A percentile compares a stretch with the other conserved stretches of the same genome.
Conservation (phyloP, 139 green algal species). For the Closterium sp. region DNA sequence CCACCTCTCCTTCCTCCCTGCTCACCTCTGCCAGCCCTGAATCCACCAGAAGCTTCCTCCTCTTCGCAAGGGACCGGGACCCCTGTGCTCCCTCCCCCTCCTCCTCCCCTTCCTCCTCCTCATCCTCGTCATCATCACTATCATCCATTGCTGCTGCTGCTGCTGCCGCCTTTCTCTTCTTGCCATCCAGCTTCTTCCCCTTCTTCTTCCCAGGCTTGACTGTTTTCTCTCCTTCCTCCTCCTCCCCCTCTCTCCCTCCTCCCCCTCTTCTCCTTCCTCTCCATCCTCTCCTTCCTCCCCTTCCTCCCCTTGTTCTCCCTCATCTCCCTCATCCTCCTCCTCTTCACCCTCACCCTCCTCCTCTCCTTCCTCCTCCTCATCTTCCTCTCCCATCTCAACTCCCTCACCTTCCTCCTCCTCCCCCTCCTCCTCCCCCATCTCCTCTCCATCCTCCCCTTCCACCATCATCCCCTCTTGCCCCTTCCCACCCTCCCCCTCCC, state of each 20-base stretch:
- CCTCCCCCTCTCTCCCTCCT: too few relatives aligned
- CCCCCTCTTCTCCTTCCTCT: not conserved
- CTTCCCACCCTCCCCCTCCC: not conserved
- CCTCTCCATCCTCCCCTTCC: too few relatives aligned
- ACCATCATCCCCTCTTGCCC: too few relatives aligned
- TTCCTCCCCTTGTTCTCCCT: not conserved
- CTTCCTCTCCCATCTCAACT: too few relatives aligned
- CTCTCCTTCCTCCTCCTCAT: not conserved
- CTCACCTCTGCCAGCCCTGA: not conserved
- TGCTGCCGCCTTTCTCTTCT: not conserved
- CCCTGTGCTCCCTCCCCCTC: not conserved
- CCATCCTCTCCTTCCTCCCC: not conserved
- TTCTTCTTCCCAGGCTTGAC: not conserved
- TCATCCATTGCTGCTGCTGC: not conserved
- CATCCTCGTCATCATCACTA: not conserved
- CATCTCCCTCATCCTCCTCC: not conserved
- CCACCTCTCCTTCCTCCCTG: not conserved
- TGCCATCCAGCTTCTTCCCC: not conserved
- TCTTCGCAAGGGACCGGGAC: not conserved
- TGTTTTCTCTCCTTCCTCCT: not conserved
- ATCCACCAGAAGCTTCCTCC: not conserved
- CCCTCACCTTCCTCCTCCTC: not conserved
- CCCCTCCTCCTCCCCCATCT: too few relatives aligned
- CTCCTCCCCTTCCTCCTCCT: not conserved
- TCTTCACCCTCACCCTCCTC: not conserved